These are phyloP conservation scores for Yamadazyma dushanensis DNA, from an alignment of 1,139 yeast species.

Conservation along the genomic window DNA sequence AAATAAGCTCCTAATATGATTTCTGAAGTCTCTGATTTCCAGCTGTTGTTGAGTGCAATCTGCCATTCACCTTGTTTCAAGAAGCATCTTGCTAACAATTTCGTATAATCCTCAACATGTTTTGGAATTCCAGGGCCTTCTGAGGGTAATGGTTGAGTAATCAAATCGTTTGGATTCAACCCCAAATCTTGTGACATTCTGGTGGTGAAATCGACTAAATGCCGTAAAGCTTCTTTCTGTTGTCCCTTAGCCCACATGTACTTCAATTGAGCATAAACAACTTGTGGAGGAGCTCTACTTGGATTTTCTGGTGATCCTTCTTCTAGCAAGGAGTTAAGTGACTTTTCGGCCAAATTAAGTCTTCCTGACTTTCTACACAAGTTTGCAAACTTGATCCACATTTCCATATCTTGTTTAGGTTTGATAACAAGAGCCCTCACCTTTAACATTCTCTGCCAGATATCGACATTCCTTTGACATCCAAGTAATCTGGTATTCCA, in stretches of 20 bases:
- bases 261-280: constrained; percentile 93
- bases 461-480: constrained; percentile 94
- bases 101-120: constrained; percentile 83
- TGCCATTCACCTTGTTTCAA: constrained; percentile 99
- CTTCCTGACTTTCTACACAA: constrained; percentile 93
- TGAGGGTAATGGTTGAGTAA: constrained; percentile 83
- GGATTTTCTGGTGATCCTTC: constrained; percentile 60
- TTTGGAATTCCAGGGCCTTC: constrained; percentile 73
- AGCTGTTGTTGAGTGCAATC: constrained; percentile 70
- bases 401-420: constrained; percentile 96
- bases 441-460: constrained; percentile 95
- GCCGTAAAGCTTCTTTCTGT: constrained; percentile 80
- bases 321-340: constrained; percentile 73
- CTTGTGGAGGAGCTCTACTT: constrained; percentile 89
- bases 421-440: constrained; percentile 91
- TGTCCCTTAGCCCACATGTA: constrained; percentile 97
- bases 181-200: constrained; percentile 89
- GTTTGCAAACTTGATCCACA: constrained; percentile 98
- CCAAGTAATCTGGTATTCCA: constrained; percentile 94
- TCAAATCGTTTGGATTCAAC: constrained; percentile 73
- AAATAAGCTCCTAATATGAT: constrained; percentile 86
- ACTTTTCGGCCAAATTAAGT: constrained; percentile 87
- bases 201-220: constrained; percentile 85
- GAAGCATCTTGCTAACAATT: constrained; percentile 87
- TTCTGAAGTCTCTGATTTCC: constrained; percentile 81